Percentiles rank a stretch among this genome's conserved stretches.
phyloP scores from a whole-genome alignment of 139 green algal genomes.

The Tetradesmus lagerheimii region DNA sequence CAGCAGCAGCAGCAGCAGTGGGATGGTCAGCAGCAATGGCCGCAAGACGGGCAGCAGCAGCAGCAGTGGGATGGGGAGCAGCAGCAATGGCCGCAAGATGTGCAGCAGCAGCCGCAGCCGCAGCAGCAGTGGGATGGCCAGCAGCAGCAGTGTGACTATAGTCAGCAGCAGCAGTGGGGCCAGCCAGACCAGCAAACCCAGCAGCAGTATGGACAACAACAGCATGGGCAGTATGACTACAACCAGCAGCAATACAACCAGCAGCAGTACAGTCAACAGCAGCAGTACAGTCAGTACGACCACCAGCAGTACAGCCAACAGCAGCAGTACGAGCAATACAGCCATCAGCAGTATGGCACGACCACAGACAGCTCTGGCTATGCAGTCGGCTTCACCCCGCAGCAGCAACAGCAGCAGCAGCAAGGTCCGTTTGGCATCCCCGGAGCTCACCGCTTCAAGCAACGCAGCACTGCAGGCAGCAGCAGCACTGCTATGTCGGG shows the following conservation, averaged over 20 bases:
- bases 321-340: neutral
- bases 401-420: slow-evolving; percentile 11
- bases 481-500: too few species aligned
- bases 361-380: neutral
- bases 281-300: neutral
- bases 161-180: slow-evolving; percentile 22
- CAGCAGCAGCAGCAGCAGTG: neutral
- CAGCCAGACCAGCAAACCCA: neutral
- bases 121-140: neutral
- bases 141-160: neutral
- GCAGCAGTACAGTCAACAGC: slow-evolving; percentile 19
- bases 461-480: neutral
- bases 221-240: slow-evolving; percentile 3
- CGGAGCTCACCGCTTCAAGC: neutral
- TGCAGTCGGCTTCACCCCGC: slow-evolving; percentile 20
- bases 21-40: neutral
- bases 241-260: slow-evolving; percentile 25
- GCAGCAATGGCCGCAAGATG: neutral
- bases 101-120: slow-evolving; percentile 8
- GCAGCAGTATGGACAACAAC: slow-evolving; percentile 11
- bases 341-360: neutral
- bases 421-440: slow-evolving; percentile 9
- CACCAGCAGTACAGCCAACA: too few species aligned
- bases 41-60: neutral
- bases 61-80: neutral